Base-by-base conservation (phyloP, 176 grass and related monocot species). In the Eleusine coracana region DNA sequence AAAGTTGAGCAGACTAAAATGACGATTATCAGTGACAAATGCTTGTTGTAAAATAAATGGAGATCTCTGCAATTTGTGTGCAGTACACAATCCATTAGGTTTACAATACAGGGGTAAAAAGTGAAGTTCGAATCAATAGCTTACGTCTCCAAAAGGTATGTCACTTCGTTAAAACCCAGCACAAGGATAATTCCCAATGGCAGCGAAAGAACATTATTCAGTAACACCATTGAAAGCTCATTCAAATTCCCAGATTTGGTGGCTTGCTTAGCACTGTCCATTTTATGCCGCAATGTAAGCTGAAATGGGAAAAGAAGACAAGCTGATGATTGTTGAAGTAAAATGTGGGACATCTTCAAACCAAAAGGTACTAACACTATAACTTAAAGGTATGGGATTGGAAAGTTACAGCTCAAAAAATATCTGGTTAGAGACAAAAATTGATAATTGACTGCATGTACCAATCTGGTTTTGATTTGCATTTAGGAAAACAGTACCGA, bases 191-290 rank as follows among this genome's bases (percentile, higher is more conserved):
- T 75, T 73, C 96, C 96, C 80, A 93, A 78, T 56, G 96, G 96
- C 44, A 98, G 77, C 20, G 96, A 95, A 78, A 98, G 96, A 80
- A 76, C 77, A 46, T 98, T 98, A 74, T 98, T 98, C 68, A 98
- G 86, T 37, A 98, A 86, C 84, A 98, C 96, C 96, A 98, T 98
- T 13, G 96, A 95, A 78, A 98, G 87, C 78, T 95, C 92, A 28
- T 95, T 98, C 92, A 98, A 88, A 84, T 98, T 91, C 56, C 96
- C 96, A 74, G 96, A 98, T 42, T 86, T 93, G 74, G 96, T 98
- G 29, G 91, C 90, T 84, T 95, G 90, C 65, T 95, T 98, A 69
- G 96, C 92, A 31, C 88, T 98, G 82, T 98, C 96, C 96, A 98
- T 98, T 80, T 93, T 88, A 83, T 92, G 88, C 72, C 96, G 80